Base-by-base conservation (phyloP, 192 early-diverging fungal genomes). In the Coemansia reversa region DNA sequence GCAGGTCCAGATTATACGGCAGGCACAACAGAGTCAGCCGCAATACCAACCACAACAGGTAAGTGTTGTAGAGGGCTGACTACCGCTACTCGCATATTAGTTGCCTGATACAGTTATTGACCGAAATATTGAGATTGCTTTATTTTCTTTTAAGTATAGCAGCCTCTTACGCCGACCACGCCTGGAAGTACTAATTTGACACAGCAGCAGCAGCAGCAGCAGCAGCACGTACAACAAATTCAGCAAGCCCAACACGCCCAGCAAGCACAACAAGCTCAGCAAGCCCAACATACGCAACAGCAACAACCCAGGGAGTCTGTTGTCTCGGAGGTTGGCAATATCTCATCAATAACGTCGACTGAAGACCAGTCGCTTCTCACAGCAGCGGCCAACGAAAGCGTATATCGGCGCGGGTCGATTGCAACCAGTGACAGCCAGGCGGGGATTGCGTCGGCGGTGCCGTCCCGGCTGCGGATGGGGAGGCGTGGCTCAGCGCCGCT, bases 401-500 rank as follows among this genome's bases (percentile, higher is more conserved):
- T 84, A n/a, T 75, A 79, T 23, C 83, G 87, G 25, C 79, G 74
- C 48, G 79, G 80, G 23, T 81, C 79, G 19, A 70, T 86, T 14
- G 83, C 84, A 25, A 71, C 73, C 57, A 73, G 63, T 58, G 69
- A 69, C 32, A 57, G 64, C 47, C 72, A 78, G 25, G 60, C 77
- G 0, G 83, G 84, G 60, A 84, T 85, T n/a, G 77, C 85, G 29
- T 86, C 79, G 61, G 84, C 85, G 11, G 74, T 81, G 32, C 87
- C 87, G 25, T 30, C 74, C 18, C 67, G 70, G 7, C 65, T 82
- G 67, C 74, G 79, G 53, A 76, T 67, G 70, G 67, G 69, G 20
- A 66, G 74, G 48, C 67, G 74, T 55, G 63, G 67, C 14, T 76
- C 79, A 20, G 65, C 71, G 28, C 74, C 79, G 23, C 67, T 65